phyloP scores from a whole-genome alignment of 345 rosid genomes.

The Brassica napus region DNA sequence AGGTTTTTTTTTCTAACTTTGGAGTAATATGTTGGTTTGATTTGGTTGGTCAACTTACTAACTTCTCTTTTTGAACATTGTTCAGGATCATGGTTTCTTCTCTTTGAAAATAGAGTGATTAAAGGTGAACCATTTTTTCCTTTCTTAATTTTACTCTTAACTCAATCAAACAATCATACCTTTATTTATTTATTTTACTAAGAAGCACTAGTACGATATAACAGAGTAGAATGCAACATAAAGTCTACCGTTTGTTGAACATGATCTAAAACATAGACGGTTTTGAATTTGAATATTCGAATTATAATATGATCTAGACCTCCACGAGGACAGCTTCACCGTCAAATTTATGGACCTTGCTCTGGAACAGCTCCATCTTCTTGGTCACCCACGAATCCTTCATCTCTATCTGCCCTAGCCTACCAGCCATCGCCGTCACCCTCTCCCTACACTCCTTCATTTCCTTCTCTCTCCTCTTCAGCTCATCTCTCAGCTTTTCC shows the following conservation, averaged over 20 bases:
- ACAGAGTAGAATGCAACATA: not conserved
- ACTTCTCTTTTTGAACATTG: no score
- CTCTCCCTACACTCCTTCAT: constrained; percentile 29
- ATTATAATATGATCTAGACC: not conserved
- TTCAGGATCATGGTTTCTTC: no score
- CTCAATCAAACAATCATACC: not conserved
- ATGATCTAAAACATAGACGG: not conserved
- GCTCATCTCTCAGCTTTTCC: constrained; percentile 47
- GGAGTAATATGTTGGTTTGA: no score
- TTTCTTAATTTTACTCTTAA: no score
- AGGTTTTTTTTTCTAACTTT: no score
- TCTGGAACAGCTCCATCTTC: constrained; percentile 18
- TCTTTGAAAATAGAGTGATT: no score
- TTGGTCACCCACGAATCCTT: constrained; percentile 28
- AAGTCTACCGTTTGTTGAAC: not conserved
- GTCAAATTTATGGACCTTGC: constrained; percentile 31
- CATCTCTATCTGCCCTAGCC: constrained; percentile 35
- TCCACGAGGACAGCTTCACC: constrained; percentile 25
- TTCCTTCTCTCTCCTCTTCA: constrained; percentile 34
- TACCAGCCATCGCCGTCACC: constrained; percentile 36
- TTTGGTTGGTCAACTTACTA: no score
- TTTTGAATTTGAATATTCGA: not conserved
- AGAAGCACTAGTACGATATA: not conserved
- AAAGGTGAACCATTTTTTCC: no score
- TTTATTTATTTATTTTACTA: no score